Conservation (phyloP, 192 early-diverging fungal species). For the Coemansia sp. region DNA sequence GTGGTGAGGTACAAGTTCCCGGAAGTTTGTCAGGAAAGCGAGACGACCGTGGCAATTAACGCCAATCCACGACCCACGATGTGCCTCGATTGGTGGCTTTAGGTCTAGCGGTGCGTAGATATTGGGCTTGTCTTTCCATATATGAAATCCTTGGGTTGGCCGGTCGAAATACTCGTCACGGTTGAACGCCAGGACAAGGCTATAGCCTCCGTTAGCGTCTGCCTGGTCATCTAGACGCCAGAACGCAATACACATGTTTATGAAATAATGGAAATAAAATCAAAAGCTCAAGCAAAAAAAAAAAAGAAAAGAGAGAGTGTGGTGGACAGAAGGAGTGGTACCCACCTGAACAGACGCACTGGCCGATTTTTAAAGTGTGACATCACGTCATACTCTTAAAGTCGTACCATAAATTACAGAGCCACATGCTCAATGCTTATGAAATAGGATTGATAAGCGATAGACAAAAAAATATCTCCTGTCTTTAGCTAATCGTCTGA, state of each 20-base stretch:
- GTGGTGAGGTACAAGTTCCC: constrained; percentile 10
- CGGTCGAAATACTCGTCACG: constrained; percentile 43
- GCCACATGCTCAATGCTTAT: not conserved
- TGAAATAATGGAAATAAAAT: not conserved
- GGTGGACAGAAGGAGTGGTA: not conserved
- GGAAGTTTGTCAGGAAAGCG: constrained; percentile 41
- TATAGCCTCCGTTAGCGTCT: not conserved
- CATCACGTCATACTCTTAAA: not conserved
- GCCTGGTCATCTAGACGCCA: constrained; percentile 11
- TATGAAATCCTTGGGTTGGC: constrained; percentile 33
- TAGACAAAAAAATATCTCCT: not conserved
- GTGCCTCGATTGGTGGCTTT: constrained; percentile 10
- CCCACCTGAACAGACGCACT: not conserved
- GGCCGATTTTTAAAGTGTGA: not conserved
- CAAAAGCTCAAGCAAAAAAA: not conserved
- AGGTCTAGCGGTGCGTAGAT: constrained; percentile 43
- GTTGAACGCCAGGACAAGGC: constrained; percentile 38
- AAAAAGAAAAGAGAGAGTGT: not conserved
- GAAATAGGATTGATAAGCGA: not conserved
- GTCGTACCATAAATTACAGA: not conserved
- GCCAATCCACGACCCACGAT: constrained; percentile 43
- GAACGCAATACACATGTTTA: constrained; percentile 34
- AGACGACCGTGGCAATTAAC: constrained; percentile 17
- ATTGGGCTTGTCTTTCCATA: constrained; percentile 14
- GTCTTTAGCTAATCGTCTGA: not conserved